Evolutionary conservation across 805 yeast species (phyloP), one percentile per base, ranked within the genome.

Genomic region (Saccharomyces mikatae): DNA sequence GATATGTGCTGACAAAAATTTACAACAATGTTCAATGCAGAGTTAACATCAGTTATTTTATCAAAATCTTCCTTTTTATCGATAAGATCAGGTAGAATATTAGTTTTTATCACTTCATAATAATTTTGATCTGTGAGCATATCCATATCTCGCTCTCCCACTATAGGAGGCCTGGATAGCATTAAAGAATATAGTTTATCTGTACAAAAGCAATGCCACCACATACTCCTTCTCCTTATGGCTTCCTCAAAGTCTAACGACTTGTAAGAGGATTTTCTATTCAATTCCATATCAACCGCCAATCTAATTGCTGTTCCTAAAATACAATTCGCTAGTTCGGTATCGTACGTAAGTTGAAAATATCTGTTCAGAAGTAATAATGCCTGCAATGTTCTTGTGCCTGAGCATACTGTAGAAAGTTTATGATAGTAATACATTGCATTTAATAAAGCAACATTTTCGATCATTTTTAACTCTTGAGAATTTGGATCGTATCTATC

Each of bases 201-300:
- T 1, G 52, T 56, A 22, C 60, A 51, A 46, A 58, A 60, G 49
- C 82, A 74, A 14, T 69, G 58, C 74, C 80, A 76, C 81, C 84
- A 83, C 24, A 83, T 52, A 10, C 66, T 57, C 26, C 77, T 64
- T 24, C 80, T 72, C 3, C 65, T 62, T 2, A 64, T 58, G 1
- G 69, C 66, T 47, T 81, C 83, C 4, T 62, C 67, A 0, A 62
- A 58, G 0, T 71, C 41, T 17, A 80, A 56, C 1, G 75, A 72
- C 3, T 65, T 59, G 51, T 74, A 73, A 1, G 76, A 60, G 48
- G 80, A 85, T 3, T 66, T 66, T 52, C 82, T 68, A 58, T 84
- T 81, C 6, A 86, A 69, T 0, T 87, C 87, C 62, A 82, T 60
- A 44, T 80, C 83, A 49, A 76, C 79, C 0, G 85, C 85, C 57